These are phyloP conservation scores for Diaporthe caulivora DNA, from an alignment of 2,329 filamentous ascomycete genomes.

Conservation along the genomic window DNA sequence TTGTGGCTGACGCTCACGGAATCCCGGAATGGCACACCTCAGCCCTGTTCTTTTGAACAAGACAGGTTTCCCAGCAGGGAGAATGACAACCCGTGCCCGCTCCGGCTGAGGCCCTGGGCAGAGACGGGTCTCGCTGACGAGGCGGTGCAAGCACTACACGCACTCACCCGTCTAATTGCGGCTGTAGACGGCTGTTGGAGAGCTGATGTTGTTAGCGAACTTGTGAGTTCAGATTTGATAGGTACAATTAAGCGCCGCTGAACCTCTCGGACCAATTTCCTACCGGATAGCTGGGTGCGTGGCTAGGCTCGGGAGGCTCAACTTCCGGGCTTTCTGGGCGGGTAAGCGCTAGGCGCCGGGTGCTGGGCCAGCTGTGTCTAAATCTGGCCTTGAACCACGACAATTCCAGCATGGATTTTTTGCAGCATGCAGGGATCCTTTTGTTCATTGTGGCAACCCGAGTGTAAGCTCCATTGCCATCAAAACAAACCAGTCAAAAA, in stretches of 20 bases:
- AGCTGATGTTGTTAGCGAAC: neutral
- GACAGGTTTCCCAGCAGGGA: neutral
- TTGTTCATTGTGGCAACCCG: no score
- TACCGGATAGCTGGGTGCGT: slow-evolving; percentile 16
- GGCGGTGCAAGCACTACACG: slow-evolving; percentile 27
- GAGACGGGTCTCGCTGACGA: slow-evolving; percentile 2
- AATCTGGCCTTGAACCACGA: neutral
- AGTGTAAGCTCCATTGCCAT: no score
- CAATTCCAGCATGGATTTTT: neutral
- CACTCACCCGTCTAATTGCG: neutral
- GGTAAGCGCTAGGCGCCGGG: slow-evolving; percentile 7
- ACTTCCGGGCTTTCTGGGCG: slow-evolving; percentile 17
- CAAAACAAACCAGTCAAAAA: no score
- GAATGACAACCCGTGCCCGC: slow-evolving; percentile 3
- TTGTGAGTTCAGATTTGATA: neutral
- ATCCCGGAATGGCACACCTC: neutral
- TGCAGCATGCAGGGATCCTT: neutral
- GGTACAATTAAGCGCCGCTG: neutral
- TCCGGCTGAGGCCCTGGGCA: neutral
- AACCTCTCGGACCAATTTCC: neutral
- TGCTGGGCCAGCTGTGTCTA: neutral
- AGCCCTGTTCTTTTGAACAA: neutral
- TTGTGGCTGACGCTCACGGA: slow-evolving; percentile 14
- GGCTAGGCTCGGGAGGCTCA: slow-evolving; percentile 25
- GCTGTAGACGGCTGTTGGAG: neutral